Base-by-base conservation (phyloP, 495 filamentous ascomycete species). In the Aspergillus campestris region DNA sequence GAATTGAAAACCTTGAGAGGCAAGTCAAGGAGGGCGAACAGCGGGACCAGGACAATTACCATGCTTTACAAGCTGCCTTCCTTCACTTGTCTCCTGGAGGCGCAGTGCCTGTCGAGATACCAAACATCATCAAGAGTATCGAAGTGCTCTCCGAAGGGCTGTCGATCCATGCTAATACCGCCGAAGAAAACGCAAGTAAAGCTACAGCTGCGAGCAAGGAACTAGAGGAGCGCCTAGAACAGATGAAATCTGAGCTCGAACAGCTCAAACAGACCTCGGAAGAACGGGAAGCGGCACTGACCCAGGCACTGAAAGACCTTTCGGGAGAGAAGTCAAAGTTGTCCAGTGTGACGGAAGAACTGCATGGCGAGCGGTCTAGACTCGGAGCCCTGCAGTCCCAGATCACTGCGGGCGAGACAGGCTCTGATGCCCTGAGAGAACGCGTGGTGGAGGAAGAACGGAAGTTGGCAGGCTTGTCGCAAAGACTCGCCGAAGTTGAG, bases 331-430 rank as follows among this genome's bases (percentile, higher is more conserved):
- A 73, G 46, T 76, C 78, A 5, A 80, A 80, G 50, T 65, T 77
- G 2, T 53, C 64, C 0, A 70, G 75, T 0, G 62, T 89, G 13
- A 72, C 79, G 43, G 62, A 64, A 13, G 85, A 94, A 51, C 65
- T 95, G 15, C 66, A 76, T 7, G 76, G 84, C 30, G 80, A 84
- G 41, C 79, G 81, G 24, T 65, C 71, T 8, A 81, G 85, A 47
- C 70, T 91, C 18, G 72, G 69, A 34, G 65, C 77, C 11, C 69
- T 94, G 28, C 77, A 84, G 44, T 66, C 67, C 10, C 81, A 80
- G 60, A 79, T 92, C 56, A 75, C 82, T 5, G 82, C 85, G 34
- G 88, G 86, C 30, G 86, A 89, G 56, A 88, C 80, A 6, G 86
- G 85, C 15, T 86, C 84, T 6, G 85, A 90, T 59, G 82, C 77